These are phyloP conservation scores for Cynara cardunculus DNA, from an alignment of 129 eudicot genomes.

Conservation along the genomic window DNA sequence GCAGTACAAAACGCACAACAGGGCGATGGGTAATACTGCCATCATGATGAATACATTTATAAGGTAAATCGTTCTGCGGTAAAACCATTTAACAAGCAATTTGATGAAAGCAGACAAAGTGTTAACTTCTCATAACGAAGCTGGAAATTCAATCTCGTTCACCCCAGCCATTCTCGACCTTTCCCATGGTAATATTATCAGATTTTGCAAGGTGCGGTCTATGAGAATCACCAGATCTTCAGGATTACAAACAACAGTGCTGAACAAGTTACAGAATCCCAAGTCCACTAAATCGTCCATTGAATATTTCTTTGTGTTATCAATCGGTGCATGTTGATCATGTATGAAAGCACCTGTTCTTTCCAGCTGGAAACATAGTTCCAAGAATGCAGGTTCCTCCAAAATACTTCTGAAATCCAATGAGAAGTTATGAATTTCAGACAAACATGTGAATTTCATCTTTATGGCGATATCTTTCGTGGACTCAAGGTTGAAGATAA, in stretches of 20 bases:
- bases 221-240: slow-evolving; percentile 49
- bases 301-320: slow-evolving; percentile 4
- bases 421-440: slow-evolving; percentile 31
- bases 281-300: slow-evolving; percentile 24
- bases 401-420: slow-evolving; percentile 28
- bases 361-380: slow-evolving; percentile 42
- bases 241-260: slow-evolving; percentile 36
- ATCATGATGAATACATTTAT: background rate
- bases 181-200: background rate
- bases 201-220: slow-evolving; percentile 33
- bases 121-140: background rate
- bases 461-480: slow-evolving; percentile 38
- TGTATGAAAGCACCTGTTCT: slow-evolving; percentile 44
- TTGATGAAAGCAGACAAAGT: slow-evolving; percentile 2
- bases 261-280: slow-evolving; percentile 15
- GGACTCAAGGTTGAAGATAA: slow-evolving; percentile 54
- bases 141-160: background rate
- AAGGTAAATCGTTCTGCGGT: background rate
- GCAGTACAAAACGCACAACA: background rate
- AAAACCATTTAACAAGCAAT: background rate
- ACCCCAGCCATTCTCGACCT: background rate
- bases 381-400: slow-evolving; percentile 49
- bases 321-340: slow-evolving; percentile 19
- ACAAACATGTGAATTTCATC: slow-evolving; percentile 47
- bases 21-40: background rate